Percentiles rank a stretch among this genome's conserved stretches.
Evolutionary conservation across 2,329 filamentous ascomycete genomes (phyloP).

Genomic region (Xylariaceae sp.): DNA sequence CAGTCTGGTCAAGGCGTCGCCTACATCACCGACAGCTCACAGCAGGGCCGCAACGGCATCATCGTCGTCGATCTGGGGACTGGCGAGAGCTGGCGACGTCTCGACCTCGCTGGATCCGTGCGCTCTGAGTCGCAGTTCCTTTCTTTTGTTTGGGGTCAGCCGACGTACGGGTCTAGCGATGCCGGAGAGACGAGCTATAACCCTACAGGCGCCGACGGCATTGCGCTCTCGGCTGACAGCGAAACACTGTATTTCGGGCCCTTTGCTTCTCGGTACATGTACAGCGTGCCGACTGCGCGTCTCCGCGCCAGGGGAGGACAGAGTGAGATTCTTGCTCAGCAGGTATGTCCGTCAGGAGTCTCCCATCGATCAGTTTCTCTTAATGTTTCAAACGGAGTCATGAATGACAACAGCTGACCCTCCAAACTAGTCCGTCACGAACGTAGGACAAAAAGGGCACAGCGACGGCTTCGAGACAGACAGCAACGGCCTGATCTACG

Average conservation of each 20-base stretch:
- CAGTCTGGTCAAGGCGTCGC: conserved; percentile 44
- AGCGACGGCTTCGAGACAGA: conserved; percentile 53
- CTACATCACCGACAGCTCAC: conserved; percentile 51
- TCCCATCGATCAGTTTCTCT: not conserved
- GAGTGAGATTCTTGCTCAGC: conserved; percentile 36
- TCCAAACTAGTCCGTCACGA: conserved; percentile 41
- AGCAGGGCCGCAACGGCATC: conserved; percentile 48
- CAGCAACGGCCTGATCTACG: conserved; percentile 47
- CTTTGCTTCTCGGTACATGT: conserved; percentile 43
- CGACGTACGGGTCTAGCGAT: conserved; percentile 41
- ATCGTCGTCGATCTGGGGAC: conserved; percentile 49
- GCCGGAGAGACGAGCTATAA: conserved; percentile 36
- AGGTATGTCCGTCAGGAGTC: conserved; percentile 3
- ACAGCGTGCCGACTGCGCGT: conserved; percentile 36
- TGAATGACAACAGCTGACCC: conserved; percentile 17
- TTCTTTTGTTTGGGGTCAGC: conserved; percentile 46
- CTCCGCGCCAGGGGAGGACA: conserved; percentile 37
- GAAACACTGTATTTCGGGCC: conserved; percentile 45
- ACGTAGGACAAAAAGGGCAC: conserved; percentile 46
- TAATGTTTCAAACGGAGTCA: no score
- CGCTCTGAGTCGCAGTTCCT: conserved; percentile 44
- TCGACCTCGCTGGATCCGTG: conserved; percentile 41
- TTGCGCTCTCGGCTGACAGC: conserved; percentile 47
- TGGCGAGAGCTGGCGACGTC: conserved; percentile 48
- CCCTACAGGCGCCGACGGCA: conserved; percentile 48